Conservation (phyloP, 768 basidiomycete genomes). For the Mycena epipterygia region DNA sequence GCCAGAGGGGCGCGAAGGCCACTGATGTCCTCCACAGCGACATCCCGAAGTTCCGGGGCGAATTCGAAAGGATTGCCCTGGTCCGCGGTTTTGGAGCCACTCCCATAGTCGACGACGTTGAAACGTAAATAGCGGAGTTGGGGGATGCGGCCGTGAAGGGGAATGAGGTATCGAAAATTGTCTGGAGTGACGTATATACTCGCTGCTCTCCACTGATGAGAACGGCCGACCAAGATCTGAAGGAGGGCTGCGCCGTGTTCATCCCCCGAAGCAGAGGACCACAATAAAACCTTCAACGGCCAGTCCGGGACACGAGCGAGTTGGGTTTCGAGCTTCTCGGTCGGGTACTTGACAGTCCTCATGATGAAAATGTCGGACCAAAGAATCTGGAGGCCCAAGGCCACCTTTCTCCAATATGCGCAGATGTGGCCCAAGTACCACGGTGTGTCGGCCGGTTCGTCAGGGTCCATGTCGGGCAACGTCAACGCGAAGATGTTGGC, state of each 20-base stretch:
- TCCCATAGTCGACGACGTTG: not conserved
- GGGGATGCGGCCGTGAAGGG: constrained; percentile 6
- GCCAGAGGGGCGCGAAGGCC: not conserved
- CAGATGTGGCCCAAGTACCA: constrained; percentile 28
- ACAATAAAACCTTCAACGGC: constrained; percentile 6
- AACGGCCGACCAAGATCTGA: not conserved
- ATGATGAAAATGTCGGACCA: constrained; percentile 21
- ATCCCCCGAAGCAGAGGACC: not conserved
- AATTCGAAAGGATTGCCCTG: constrained; percentile 14
- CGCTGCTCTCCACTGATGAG: constrained; percentile 13
- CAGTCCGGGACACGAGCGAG: constrained; percentile 3
- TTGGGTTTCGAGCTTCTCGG: constrained; percentile 6
- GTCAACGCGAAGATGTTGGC: constrained; percentile 1
- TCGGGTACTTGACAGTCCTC: not conserved
- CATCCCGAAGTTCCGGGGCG: constrained; percentile 16
- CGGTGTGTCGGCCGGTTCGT: constrained; percentile 7
- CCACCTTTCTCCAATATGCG: constrained; percentile 15
- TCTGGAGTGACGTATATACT: not conserved
- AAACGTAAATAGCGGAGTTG: constrained; percentile 12
- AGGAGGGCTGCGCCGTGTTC: not conserved
- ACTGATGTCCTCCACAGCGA: constrained; percentile 13
- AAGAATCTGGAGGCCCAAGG: not conserved
- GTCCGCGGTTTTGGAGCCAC: not conserved
- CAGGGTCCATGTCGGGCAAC: not conserved
- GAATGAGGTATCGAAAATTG: not conserved